Evolutionary conservation across 208 protist species (phyloP), one percentile per base, ranked within the genome.

Genomic region (Polymyxa betae): DNA sequence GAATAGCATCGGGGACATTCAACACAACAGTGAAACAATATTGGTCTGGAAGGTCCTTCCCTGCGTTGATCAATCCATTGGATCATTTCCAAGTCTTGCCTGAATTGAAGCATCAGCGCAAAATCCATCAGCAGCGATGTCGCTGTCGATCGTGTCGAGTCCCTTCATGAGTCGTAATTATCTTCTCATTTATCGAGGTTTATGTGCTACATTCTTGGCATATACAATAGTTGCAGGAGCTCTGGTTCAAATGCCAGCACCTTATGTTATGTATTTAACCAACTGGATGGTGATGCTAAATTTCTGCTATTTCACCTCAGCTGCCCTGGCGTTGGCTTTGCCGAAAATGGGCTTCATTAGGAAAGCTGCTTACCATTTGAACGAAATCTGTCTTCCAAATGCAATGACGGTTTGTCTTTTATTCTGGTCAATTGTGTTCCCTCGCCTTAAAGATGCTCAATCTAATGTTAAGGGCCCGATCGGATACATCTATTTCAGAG

Each of bases 201-300:
- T 35, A 5, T 35, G 72, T 12, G n/a, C 72, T 5, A 43, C n/a
- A 35, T 82, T 82, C n/a, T 43, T 82, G n/a, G 12, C 35, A n/a
- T 82, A 20, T 35, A 82, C 72, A 5, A 82, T 82, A 5, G n/a
- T 82, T 20, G 12, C 35, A 5, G 72, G n/a, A 20, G 5, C 5
- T 43, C 5, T 12, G 35, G 40, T n/a, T 43, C 16, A 20, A 20
- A n/a, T 5, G 35, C 5, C 5, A 20, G 12, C 35, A 43, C 72
- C 72, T 35, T 82, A 82, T n/a, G 16, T 82, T 40, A 20, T 82
- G 72, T 82, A 45, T n/a, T n/a, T 82, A n/a, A 82, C 72, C 16
- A 5, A 82, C n/a, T 82, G 72, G 72, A 5, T 82, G 35, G 5
- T n/a, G 35, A 43, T 82, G 5, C 72, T 82, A 12, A 82, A 82